Evolutionary conservation across 2,329 filamentous ascomycete genomes (phyloP).

Genomic region (Neofusicoccum sp.): DNA sequence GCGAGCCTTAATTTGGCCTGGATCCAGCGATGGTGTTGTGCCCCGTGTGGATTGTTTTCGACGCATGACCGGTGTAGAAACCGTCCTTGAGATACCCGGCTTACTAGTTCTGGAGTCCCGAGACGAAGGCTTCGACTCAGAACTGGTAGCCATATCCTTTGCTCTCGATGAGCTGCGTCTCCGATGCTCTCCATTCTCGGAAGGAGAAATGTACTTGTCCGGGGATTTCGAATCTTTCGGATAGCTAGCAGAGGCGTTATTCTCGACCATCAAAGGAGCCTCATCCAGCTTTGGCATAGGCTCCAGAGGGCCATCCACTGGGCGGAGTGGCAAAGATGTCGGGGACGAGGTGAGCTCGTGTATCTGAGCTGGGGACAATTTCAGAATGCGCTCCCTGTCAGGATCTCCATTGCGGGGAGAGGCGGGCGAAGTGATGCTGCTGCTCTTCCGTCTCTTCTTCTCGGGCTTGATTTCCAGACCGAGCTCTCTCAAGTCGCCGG

Average conservation of each 20-base stretch:
- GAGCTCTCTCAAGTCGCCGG: neutral
- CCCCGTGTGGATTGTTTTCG: slow-evolving; percentile 33
- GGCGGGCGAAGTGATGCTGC: slow-evolving; percentile 1
- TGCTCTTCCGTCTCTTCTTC: neutral
- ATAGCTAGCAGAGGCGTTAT: neutral
- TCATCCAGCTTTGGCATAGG: slow-evolving; percentile 23
- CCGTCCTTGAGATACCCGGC: slow-evolving; percentile 11
- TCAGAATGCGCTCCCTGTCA: slow-evolving; percentile 42
- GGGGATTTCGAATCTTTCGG: neutral
- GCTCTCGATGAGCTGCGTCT: slow-evolving; percentile 5
- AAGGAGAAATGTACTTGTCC: neutral
- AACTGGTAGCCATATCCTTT: neutral
- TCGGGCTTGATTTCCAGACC: neutral
- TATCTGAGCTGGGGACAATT: slow-evolving; percentile 55
- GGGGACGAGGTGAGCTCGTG: slow-evolving; percentile 55
- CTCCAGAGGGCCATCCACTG: slow-evolving; percentile 39
- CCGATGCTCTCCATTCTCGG: slow-evolving; percentile 10
- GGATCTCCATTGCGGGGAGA: neutral
- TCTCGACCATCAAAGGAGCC: slow-evolving; percentile 9
- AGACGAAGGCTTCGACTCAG: neutral
- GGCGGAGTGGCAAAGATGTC: slow-evolving; percentile 52
- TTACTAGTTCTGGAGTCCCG: neutral
- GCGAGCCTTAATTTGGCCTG: slow-evolving; percentile 16
- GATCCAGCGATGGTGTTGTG: slow-evolving; percentile 3
- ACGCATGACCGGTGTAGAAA: slow-evolving; percentile 36